Conservation (phyloP, 2,329 filamentous ascomycete species). For the Lasiodiplodia gonubiensis region DNA sequence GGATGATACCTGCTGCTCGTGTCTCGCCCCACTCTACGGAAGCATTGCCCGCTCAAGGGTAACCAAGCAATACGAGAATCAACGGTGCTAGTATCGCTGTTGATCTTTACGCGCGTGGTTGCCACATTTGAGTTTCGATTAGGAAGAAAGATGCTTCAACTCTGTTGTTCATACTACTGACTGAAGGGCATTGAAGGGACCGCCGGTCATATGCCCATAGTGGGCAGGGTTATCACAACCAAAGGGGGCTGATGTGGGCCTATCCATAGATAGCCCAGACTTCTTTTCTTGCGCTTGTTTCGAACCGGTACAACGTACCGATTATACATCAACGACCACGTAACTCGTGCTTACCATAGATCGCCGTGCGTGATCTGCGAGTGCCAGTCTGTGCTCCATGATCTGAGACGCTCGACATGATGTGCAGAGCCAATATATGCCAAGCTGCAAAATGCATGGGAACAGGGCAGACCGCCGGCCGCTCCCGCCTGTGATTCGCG, state of each 20-base stretch:
- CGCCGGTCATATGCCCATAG: not conserved
- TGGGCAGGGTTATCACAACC: not conserved
- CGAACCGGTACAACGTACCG: conserved; percentile 5
- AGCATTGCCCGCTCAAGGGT: not conserved
- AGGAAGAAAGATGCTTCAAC: not conserved
- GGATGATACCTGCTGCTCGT: not conserved
- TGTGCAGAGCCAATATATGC: conserved; percentile 15
- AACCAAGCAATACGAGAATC: not conserved
- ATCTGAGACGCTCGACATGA: conserved; percentile 6
- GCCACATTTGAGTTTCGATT: not conserved
- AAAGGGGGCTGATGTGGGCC: not conserved
- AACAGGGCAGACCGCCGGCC: not conserved
- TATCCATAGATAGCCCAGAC: not conserved
- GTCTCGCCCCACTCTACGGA: not conserved
- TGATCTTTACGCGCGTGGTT: conserved; percentile 1
- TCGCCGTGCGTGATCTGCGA: conserved; percentile 8
- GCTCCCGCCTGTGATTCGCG: conserved; percentile 1
- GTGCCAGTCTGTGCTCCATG: conserved; percentile 6
- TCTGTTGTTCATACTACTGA: not conserved
- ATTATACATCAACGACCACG: conserved; percentile 5
- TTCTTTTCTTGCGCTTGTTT: not conserved
- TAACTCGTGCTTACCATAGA: not conserved
- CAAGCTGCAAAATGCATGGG: conserved; percentile 19
- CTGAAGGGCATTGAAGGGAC: not conserved
- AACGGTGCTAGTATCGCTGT: conserved; percentile 2